Evolutionary conservation across 2,329 filamentous ascomycete genomes (phyloP), one percentile per base, ranked within the genome.

Genomic region (Fusarium liriodendri): DNA sequence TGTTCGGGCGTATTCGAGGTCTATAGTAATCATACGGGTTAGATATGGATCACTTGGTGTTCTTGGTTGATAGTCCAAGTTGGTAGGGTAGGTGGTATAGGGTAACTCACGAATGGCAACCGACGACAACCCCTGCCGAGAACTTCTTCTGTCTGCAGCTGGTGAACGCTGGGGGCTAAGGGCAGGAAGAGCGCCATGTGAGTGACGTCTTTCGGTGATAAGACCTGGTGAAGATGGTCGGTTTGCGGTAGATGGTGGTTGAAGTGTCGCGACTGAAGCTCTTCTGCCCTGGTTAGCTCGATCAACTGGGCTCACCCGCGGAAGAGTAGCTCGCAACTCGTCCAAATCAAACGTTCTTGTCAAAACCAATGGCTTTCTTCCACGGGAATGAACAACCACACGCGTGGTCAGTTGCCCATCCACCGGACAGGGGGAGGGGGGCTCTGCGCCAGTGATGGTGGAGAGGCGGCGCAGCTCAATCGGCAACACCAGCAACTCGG

Each of bases 331-430:
- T 54, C 85, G 82, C 11, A 90, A 79, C 69, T 85, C 81, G 29
- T 85, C 81, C 16, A 89, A 79, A 68, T 89, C 83, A 68, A 91
- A 88, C 20, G 83, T 84, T 33, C 88, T 84, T 71, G 85, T 83
- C 20, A 91, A 81, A 1, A 86, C 73, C 71, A 89, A 85, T 1
- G 87, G 82, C 57, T 84, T 83, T 20, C 84, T 81, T 3, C 84
- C 83, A 29, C 74, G 70, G 6, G 81, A 81, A 33, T 77, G 80
- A 33, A 82, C 73, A 16, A 80, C 72, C 9, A 79, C 79, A 8
- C 77, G 75, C 5, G 79, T 76, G n/a, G 73, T 77, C 38, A 80
- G 60, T 10, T 62, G 74, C n/a, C 70, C 69, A 8, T 74, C 68
- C 4, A 66, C 57, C 16, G 63, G 73, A n/a, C 66, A 67, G 40